Conservation (phyloP, 148 eudicot species). For the Bassia scoparia region DNA sequence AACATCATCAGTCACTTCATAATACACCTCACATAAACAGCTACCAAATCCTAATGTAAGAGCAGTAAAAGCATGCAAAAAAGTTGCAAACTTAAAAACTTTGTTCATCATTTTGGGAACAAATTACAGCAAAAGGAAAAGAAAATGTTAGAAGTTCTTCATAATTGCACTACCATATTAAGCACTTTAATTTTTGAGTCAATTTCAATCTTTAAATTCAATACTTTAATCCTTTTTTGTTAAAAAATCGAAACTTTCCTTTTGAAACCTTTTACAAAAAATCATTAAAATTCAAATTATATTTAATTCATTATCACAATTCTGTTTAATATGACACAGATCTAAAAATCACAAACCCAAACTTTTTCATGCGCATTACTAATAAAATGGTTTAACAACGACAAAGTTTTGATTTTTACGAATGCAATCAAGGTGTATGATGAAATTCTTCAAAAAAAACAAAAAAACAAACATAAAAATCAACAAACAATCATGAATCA, state of each 20-base stretch:
- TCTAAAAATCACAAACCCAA: background rate
- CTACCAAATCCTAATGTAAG: background rate
- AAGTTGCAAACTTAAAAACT: conserved; percentile 7
- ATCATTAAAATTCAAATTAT: no score
- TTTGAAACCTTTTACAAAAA: background rate
- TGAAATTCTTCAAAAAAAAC: background rate
- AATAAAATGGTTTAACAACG: background rate
- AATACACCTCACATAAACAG: background rate
- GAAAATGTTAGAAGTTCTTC: background rate
- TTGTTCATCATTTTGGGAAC: conserved; percentile 9
- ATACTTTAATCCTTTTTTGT: background rate
- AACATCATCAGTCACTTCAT: background rate
- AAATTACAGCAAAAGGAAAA: background rate
- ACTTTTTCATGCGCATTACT: background rate
- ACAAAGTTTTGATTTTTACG: background rate
- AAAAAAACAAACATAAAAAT: background rate
- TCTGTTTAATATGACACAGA: conserved; percentile 14
- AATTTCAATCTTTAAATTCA: no score
- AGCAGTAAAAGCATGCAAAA: background rate
- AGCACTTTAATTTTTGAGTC: background rate
- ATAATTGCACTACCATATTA: background rate
- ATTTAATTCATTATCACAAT: background rate
- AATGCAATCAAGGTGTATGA: background rate
- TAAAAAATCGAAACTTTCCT: background rate
- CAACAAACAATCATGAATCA: no score